These are phyloP conservation scores for Borovskyia barvae DNA, from an alignment of 208 protist species.

Conservation along the genomic window DNA sequence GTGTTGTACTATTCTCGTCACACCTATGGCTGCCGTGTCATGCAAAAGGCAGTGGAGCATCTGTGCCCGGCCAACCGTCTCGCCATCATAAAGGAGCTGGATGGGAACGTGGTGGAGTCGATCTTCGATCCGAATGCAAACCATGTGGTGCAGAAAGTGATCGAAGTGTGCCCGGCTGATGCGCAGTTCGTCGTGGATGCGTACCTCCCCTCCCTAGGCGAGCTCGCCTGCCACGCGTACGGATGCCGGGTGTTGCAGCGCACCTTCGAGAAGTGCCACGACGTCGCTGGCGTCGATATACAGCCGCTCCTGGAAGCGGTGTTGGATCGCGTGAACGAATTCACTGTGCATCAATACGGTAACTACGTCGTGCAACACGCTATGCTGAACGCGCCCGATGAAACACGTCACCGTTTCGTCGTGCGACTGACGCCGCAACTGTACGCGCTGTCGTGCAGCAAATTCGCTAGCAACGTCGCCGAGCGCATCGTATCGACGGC, in stretches of 20 bases:
- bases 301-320: constrained; percentile 90
- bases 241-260: constrained; percentile 98
- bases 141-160: constrained; percentile 99
- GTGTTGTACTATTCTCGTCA: constrained; percentile 88
- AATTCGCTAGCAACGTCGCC: constrained; percentile 98
- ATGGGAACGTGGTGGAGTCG: constrained; percentile 86
- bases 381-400: constrained; percentile 88
- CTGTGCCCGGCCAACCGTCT: constrained; percentile 34
- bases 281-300: constrained; percentile 45
- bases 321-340: constrained; percentile 65
- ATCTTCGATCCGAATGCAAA: constrained; percentile 99
- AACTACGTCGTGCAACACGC: constrained; percentile 99
- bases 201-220: constrained; percentile 83
- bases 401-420: constrained; percentile 82
- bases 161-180: constrained; percentile 89
- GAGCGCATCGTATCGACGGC: constrained; percentile 93
- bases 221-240: constrained; percentile 96
- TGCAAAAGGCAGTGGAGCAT: constrained; percentile 96
- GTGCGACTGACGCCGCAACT: constrained; percentile 63
- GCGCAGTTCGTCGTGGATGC: constrained; percentile 93
- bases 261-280: constrained; percentile 84
- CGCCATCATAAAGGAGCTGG: constrained; percentile 84
- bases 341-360: constrained; percentile 96
- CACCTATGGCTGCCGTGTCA: constrained; percentile 97
- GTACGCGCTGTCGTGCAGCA: constrained; percentile 92